phyloP scores from a whole-genome alignment of 768 basidiomycete genomes.

The Tricholoma sp. region DNA sequence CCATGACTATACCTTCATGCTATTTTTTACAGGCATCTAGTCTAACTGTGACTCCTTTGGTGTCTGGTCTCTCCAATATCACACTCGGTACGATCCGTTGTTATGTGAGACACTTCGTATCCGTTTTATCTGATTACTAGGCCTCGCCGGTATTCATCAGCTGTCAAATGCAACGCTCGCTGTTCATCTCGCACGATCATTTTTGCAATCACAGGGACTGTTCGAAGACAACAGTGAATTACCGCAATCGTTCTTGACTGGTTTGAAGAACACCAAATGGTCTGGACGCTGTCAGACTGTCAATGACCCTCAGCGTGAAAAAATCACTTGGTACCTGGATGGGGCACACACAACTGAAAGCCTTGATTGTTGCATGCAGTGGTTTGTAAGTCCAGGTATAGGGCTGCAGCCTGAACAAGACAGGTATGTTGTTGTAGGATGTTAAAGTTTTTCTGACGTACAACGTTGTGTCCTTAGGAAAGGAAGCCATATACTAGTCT shows the following conservation, averaged over 20 bases:
- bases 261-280: slow-evolving; percentile 73
- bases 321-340: slow-evolving; percentile 84
- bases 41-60: slow-evolving; percentile 56
- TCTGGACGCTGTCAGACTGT: slow-evolving; percentile 93
- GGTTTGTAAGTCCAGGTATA: slow-evolving; percentile 70
- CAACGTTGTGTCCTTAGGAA: slow-evolving; percentile 12
- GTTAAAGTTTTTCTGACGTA: slow-evolving; percentile 1
- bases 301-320: slow-evolving; percentile 45
- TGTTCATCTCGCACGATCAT: slow-evolving; percentile 61
- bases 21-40: slow-evolving; percentile 48
- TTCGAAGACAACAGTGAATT: slow-evolving; percentile 30
- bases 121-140: slow-evolving; percentile 29
- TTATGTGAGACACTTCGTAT: background rate
- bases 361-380: slow-evolving; percentile 78
- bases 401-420: slow-evolving; percentile 32
- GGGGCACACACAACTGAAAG: slow-evolving; percentile 96
- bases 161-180: slow-evolving; percentile 85
- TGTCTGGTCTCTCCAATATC: slow-evolving; percentile 44
- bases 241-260: slow-evolving; percentile 49
- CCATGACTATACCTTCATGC: background rate
- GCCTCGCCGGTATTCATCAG: slow-evolving; percentile 85
- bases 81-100: slow-evolving; percentile 50
- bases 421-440: slow-evolving; percentile 11
- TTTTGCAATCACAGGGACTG: slow-evolving; percentile 40
- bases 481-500: slow-evolving; percentile 63